Conservation (phyloP, 306 rosid species). For the barrel medic (Medicago truncatula) region DNA sequence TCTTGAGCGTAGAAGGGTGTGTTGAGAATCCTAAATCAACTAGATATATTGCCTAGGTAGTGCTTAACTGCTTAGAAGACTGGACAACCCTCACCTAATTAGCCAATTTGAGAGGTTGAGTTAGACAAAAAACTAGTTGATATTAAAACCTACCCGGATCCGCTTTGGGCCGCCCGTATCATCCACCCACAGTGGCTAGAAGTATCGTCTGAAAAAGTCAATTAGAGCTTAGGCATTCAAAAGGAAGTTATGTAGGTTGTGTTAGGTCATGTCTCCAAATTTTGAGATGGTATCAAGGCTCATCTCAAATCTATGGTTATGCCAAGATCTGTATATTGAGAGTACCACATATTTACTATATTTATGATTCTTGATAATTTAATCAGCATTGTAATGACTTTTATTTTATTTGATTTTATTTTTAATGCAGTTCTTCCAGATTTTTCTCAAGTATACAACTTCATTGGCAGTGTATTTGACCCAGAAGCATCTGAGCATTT, state of each 20-base stretch:
- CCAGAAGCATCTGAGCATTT: constrained; percentile 73
- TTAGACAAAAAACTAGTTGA: not conserved
- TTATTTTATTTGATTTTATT: not conserved
- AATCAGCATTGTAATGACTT: not conserved
- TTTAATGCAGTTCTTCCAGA: constrained; percentile 89
- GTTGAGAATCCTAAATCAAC: not conserved
- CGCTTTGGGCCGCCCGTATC: not conserved
- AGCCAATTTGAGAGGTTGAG: not conserved
- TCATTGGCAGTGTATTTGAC: constrained; percentile 97
- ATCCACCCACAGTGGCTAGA: not conserved
- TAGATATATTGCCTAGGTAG: not conserved
- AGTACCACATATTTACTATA: not conserved
- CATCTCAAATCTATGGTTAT: not conserved
- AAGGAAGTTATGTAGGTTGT: not conserved
- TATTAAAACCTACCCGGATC: not conserved
- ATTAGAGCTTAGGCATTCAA: not conserved
- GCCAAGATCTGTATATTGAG: not conserved
- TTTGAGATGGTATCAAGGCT: not conserved
- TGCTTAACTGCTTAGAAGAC: constrained; percentile 2
- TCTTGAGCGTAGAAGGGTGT: not conserved
- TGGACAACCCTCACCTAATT: not conserved
- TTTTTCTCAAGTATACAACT: constrained; percentile 81
- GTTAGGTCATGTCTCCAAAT: not conserved
- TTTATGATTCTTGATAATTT: not conserved
- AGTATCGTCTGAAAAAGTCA: not conserved